A percentile compares a stretch with the other conserved stretches of the same genome.
Conservation (phyloP, 805 yeast genomes). For the Candida ipomoeae region DNA sequence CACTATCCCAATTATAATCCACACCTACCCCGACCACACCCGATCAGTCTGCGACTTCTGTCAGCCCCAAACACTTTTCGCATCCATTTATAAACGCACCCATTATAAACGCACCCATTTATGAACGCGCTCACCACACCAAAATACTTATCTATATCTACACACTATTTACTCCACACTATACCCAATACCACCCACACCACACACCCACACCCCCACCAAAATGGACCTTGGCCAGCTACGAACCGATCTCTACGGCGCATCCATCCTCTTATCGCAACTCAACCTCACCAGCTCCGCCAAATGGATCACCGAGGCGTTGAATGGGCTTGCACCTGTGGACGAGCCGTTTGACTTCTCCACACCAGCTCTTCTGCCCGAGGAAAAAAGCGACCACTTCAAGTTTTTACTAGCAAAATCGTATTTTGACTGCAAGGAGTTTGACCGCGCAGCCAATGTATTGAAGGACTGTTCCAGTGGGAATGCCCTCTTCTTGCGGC, state of each 20-base stretch:
- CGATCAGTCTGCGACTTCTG: background rate
- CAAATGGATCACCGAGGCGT: constrained; percentile 82
- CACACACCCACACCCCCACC: background rate
- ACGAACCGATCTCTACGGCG: constrained; percentile 25
- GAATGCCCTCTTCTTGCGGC: constrained; percentile 53
- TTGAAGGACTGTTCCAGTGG: constrained; percentile 51
- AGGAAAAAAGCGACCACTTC: constrained; percentile 41
- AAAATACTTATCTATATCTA: background rate
- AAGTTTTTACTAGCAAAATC: constrained; percentile 59
- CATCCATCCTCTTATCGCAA: constrained; percentile 42
- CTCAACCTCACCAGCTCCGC: constrained; percentile 66
- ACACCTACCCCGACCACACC: too few species aligned
- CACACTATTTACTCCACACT: background rate
- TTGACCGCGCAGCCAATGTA: constrained; percentile 65
- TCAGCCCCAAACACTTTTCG: background rate
- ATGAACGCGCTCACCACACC: background rate
- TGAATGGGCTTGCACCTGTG: constrained; percentile 48
- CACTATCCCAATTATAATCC: too few species aligned
- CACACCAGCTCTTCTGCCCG: constrained; percentile 11
- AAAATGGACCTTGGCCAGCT: constrained; percentile 6
- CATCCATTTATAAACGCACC: constrained; percentile 1
- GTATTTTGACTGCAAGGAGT: constrained; percentile 80
- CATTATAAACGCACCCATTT: background rate
- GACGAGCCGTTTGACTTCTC: constrained; percentile 15
- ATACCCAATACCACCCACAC: background rate